These are phyloP conservation scores for Chlamydomonas asymmetrica DNA, from an alignment of 139 green algal genomes.

Conservation along the genomic window DNA sequence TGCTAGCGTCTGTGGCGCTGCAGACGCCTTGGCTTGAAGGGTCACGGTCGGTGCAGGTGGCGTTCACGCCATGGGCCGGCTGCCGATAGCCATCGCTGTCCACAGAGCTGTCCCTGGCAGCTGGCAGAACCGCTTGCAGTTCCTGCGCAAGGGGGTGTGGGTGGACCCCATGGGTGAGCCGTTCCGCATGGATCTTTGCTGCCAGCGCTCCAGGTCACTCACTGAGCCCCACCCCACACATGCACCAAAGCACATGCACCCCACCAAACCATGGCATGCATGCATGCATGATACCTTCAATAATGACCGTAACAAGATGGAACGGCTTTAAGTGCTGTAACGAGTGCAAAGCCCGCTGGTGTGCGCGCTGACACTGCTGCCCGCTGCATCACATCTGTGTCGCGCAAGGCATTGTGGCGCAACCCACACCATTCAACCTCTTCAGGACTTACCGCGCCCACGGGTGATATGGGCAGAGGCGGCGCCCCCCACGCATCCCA, in stretches of 20 bases:
- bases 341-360: too few relatives aligned
- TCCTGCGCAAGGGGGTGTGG: neutral
- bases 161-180: neutral
- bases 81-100: neutral
- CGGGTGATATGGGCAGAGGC: constrained; percentile 8
- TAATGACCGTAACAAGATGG: too few relatives aligned
- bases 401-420: neutral
- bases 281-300: too few relatives aligned
- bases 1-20: neutral
- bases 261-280: too few relatives aligned
- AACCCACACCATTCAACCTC: neutral
- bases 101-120: too few relatives aligned
- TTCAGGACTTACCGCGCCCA: constrained; percentile 11
- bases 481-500: constrained; percentile 13
- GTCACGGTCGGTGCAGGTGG: neutral
- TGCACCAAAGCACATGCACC: too few relatives aligned
- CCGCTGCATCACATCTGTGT: neutral
- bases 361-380: neutral
- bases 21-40: neutral
- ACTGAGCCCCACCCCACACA: too few relatives aligned
- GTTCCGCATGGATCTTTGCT: neutral
- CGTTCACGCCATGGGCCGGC: neutral
- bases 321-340: too few relatives aligned
- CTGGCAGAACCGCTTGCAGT: too few relatives aligned
- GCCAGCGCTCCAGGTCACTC: too few relatives aligned